These are phyloP conservation scores for Fusarium coicis DNA, from an alignment of 2,329 filamentous ascomycete genomes.

Conservation along the genomic window DNA sequence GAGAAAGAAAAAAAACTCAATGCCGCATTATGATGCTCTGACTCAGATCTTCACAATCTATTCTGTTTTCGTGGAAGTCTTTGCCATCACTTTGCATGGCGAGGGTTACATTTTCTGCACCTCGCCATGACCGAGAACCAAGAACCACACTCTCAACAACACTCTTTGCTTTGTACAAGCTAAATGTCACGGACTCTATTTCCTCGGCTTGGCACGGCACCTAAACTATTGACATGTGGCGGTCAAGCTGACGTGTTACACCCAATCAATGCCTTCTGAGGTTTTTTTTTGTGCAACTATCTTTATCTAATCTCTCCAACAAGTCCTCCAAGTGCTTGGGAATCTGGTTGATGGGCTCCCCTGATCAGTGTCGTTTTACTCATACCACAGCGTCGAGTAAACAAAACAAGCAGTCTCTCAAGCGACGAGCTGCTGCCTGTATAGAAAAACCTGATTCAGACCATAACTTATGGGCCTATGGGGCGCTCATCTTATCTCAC, in stretches of 20 bases:
- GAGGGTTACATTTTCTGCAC: conserved; percentile 17
- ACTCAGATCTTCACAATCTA: not conserved
- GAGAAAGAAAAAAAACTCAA: not conserved
- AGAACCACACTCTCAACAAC: not conserved
- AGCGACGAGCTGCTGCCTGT: conserved; percentile 13
- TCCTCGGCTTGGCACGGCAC: conserved; percentile 12
- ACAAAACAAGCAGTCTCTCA: conserved; percentile 9
- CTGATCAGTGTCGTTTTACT: conserved; percentile 14
- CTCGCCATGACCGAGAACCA: conserved; percentile 4
- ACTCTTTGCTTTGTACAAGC: conserved; percentile 8
- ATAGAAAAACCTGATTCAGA: conserved; percentile 20
- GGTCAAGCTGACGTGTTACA: conserved; percentile 30
- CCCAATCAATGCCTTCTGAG: conserved; percentile 12
- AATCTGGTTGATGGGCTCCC: not conserved
- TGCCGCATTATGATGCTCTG: conserved; percentile 6
- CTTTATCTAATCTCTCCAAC: not conserved
- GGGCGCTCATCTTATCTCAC: conserved; percentile 24
- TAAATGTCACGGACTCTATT: conserved; percentile 7
- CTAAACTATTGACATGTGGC: conserved; percentile 27
- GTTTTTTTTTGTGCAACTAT: conserved; percentile 16
- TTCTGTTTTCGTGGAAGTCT: conserved; percentile 2
- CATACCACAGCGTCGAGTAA: not conserved
- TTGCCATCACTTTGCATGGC: conserved; percentile 3
- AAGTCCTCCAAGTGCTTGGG: not conserved
- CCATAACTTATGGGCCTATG: conserved; percentile 25